phyloP scores from a whole-genome alignment of 169 alveolate genomes.

The Blepharisma undulans region DNA sequence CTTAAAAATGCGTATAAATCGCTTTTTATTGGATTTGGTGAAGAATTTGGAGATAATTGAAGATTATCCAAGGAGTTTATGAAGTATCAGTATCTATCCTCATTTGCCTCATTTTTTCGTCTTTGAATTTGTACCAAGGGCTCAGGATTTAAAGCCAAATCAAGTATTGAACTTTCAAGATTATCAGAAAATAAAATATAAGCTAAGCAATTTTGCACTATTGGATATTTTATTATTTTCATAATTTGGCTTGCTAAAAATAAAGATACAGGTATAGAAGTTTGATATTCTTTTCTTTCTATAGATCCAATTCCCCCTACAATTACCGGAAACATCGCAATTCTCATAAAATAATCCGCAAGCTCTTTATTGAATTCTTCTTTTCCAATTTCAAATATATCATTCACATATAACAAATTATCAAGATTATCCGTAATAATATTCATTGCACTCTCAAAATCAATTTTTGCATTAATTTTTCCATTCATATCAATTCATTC shows the following conservation, averaged over 20 bases:
- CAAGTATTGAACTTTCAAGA: not conserved
- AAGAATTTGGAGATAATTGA: not conserved
- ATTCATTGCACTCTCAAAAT: not conserved
- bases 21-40: not conserved
- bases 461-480: not conserved
- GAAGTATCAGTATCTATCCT: not conserved
- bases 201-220: not conserved
- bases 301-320: not conserved
- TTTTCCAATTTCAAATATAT: not conserved
- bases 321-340: not conserved
- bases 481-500: not conserved
- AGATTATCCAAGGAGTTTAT: not conserved
- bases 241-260: not conserved
- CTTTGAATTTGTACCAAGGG: not conserved
- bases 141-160: not conserved
- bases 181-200: not conserved
- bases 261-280: not conserved
- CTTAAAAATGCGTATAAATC: not conserved
- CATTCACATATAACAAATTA: not conserved
- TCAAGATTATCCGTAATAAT: not conserved
- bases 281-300: not conserved
- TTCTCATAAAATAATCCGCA: not conserved
- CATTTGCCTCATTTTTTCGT: not conserved
- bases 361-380: not conserved
- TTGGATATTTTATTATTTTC: not conserved